These are phyloP conservation scores for Penicillium vulpinum DNA, from an alignment of 2,329 filamentous ascomycete genomes.

Conservation along the genomic window DNA sequence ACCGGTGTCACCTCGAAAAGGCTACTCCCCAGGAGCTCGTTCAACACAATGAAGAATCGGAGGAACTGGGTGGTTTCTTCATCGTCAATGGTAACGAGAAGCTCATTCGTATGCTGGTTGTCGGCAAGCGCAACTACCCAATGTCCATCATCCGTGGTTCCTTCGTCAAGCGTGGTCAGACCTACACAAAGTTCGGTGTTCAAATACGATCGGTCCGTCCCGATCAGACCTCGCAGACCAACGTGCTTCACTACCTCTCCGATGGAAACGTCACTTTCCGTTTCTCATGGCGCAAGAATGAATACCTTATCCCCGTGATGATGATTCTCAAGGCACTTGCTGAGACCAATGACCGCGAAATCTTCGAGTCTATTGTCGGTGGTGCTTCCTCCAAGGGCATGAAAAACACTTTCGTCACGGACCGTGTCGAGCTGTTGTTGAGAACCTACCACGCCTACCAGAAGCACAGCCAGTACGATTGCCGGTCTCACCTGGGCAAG, in stretches of 20 bases:
- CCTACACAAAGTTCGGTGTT: conserved; percentile 88
- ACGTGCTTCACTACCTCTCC: conserved; percentile 90
- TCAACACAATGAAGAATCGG: conserved; percentile 86
- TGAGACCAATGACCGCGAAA: conserved; percentile 94
- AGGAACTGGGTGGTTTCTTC: conserved; percentile 95
- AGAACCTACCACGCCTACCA: conserved; percentile 91
- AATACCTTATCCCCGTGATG: conserved; percentile 92
- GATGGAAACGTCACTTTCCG: conserved; percentile 96
- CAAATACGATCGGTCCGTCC: conserved; percentile 88
- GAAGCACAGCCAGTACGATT: conserved; percentile 77
- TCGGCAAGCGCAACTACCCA: conserved; percentile 89
- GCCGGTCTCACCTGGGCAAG: conserved; percentile 79
- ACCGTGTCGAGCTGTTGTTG: conserved; percentile 87
- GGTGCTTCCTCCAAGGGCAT: conserved; percentile 72
- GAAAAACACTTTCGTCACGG: conserved; percentile 88
- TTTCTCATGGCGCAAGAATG: conserved; percentile 97
- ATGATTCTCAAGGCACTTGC: conserved; percentile 95
- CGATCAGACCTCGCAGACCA: conserved; percentile 98
- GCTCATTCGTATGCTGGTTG: conserved; percentile 85
- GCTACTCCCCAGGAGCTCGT: conserved; percentile 81
- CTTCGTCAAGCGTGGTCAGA: conserved; percentile 80
- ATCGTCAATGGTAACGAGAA: conserved; percentile 98
- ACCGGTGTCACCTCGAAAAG: conserved; percentile 84
- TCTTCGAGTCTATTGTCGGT: conserved; percentile 91
- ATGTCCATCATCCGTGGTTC: conserved; percentile 91